phyloP scores from a whole-genome alignment of 352 stramenopile species.

The Phytopythium litorale region DNA sequence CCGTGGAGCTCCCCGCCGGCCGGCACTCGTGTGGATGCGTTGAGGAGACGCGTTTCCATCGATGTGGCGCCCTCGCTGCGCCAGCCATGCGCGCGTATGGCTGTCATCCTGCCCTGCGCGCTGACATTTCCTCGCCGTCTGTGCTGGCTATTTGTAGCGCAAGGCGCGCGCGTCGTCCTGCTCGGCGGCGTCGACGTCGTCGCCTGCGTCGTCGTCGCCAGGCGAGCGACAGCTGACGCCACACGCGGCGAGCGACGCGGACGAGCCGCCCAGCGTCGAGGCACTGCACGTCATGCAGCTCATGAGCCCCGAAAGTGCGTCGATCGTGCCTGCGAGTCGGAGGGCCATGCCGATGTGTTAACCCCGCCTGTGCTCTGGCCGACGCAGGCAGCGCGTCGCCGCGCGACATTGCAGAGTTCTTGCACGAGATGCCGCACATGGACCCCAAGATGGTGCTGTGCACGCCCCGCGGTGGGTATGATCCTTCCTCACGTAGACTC shows the following conservation, averaged over 20 bases:
- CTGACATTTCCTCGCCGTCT: neutral
- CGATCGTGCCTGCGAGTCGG: neutral
- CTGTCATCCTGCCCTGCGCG: neutral
- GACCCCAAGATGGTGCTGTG: constrained; percentile 56
- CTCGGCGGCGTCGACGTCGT: constrained; percentile 9
- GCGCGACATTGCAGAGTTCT: constrained; percentile 54
- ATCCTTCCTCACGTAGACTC: neutral
- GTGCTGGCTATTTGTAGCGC: constrained; percentile 9
- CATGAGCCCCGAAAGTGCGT: constrained; percentile 46
- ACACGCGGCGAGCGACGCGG: neutral
- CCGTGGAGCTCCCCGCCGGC: neutral
- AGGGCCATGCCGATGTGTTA: neutral
- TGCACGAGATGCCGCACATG: constrained; percentile 61
- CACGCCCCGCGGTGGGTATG: neutral
- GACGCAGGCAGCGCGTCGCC: constrained; percentile 33
- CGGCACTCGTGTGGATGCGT: neutral
- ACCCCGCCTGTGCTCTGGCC: neutral
- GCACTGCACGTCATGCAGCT: constrained; percentile 32
- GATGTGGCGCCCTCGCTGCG: neutral
- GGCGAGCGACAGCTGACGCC: constrained; percentile 3
- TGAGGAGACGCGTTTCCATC: no score
- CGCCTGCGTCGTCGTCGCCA: constrained; percentile 3
- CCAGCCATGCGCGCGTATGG: neutral
- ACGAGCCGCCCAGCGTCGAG: constrained; percentile 12
- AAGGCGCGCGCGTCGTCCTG: constrained; percentile 6